Conservation (phyloP, 257 asterid genomes). For the Solanum pennellii region DNA sequence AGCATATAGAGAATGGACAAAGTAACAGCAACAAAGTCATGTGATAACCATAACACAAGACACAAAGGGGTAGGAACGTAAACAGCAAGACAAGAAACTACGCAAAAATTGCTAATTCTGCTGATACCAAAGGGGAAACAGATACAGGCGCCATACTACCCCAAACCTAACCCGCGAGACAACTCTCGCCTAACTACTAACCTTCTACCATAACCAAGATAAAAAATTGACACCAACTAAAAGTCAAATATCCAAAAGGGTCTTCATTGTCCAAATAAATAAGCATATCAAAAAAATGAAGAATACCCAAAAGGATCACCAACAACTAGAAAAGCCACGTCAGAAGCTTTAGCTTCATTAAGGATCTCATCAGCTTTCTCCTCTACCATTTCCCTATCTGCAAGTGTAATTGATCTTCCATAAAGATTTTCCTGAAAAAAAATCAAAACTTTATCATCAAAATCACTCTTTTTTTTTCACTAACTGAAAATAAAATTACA, state of each 20-base stretch:
- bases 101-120: not conserved
- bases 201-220: not conserved
- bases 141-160: not conserved
- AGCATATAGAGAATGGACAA: not conserved
- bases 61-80: not conserved
- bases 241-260: not conserved
- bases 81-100: not conserved
- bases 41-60: not conserved
- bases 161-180: not conserved
- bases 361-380: constrained; percentile 79
- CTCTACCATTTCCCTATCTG: constrained; percentile 85
- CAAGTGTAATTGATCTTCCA: constrained; percentile 54
- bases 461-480: not conserved
- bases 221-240: not conserved
- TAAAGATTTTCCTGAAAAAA: constrained; percentile 58
- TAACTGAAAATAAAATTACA: not conserved
- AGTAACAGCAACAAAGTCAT: not conserved
- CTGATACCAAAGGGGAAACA: not conserved
- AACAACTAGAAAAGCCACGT: constrained; percentile 87
- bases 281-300: not conserved
- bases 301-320: constrained; percentile 91
- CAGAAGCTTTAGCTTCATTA: constrained; percentile 53
- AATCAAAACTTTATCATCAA: constrained; percentile 4
- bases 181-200: not conserved
- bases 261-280: not conserved